Conservation (phyloP, 108 stramenopile genomes). For the Nannochloropsis salina region DNA sequence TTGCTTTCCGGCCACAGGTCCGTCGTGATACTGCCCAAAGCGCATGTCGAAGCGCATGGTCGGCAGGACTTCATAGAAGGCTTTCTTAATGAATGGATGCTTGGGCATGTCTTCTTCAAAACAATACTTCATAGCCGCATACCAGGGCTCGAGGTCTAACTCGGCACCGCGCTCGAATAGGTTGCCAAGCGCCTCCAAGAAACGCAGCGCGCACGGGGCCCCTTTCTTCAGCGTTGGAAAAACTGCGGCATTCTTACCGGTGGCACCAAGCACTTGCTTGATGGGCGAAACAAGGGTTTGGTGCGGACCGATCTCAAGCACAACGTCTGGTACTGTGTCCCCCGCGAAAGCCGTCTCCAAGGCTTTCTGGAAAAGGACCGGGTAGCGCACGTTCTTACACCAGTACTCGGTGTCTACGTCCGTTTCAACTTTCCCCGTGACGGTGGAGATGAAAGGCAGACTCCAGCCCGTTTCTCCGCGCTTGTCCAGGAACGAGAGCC, state of each 20-base stretch:
- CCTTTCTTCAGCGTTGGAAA: background rate
- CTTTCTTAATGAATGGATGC: background rate
- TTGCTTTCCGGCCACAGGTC: background rate
- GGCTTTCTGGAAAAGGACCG: conserved; percentile 5
- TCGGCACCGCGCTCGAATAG: background rate
- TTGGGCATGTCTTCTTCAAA: conserved; percentile 16
- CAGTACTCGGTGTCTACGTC: background rate
- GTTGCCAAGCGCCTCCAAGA: background rate
- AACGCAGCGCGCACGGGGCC: background rate
- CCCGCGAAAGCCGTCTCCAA: conserved; percentile 15
- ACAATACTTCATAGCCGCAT: background rate
- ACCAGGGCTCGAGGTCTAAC: background rate
- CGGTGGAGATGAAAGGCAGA: background rate
- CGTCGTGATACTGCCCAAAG: background rate
- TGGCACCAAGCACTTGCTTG: background rate
- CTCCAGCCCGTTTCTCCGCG: background rate
- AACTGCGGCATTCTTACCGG: background rate
- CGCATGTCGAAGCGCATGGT: conserved; percentile 1
- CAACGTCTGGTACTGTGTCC: conserved; percentile 7
- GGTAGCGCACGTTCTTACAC: conserved; percentile 17
- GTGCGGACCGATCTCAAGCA: background rate
- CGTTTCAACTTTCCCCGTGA: background rate
- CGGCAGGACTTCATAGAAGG: background rate
- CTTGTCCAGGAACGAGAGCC: background rate
- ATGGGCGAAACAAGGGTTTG: conserved; percentile 1